A percentile compares a stretch with the other conserved stretches of the same genome.
Evolutionary conservation across 169 alveolate genomes (phyloP).

Genomic region (Plasmodium knowlesi): DNA sequence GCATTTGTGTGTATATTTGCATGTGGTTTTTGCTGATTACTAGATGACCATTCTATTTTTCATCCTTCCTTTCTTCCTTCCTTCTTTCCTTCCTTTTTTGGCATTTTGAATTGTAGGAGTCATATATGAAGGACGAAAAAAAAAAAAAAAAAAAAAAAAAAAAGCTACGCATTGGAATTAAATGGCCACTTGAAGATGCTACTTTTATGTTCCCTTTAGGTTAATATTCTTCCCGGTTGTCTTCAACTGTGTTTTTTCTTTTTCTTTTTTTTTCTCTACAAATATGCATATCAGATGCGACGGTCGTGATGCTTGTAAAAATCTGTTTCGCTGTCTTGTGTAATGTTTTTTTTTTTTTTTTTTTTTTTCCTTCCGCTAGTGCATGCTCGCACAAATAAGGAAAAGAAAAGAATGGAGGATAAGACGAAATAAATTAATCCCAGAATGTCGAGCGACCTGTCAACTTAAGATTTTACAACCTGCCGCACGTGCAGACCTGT

Average conservation of each 20-base stretch:
- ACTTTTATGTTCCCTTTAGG: neutral
- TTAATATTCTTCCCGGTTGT: neutral
- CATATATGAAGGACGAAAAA: neutral
- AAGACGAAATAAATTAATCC: neutral
- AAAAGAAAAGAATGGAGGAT: neutral
- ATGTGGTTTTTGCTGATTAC: neutral
- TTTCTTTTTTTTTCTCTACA: neutral
- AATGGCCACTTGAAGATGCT: neutral
- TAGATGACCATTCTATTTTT: neutral
- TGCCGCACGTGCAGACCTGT: neutral
- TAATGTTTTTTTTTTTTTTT: neutral
- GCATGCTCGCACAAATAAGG: neutral
- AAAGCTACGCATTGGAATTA: neutral
- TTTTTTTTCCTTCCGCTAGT: neutral
- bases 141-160: neutral
- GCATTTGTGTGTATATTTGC: neutral
- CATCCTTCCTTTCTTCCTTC: too few relatives aligned
- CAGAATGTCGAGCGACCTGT: neutral
- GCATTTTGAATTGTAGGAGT: neutral
- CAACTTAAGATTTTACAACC: neutral
- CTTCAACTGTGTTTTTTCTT: neutral
- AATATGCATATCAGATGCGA: constrained; percentile 2
- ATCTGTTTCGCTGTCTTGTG: neutral
- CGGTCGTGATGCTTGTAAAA: neutral
- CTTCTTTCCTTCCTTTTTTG: neutral